These are phyloP conservation scores for Lablab purpureus DNA, from an alignment of 306 rosid genomes.

Conservation along the genomic window DNA sequence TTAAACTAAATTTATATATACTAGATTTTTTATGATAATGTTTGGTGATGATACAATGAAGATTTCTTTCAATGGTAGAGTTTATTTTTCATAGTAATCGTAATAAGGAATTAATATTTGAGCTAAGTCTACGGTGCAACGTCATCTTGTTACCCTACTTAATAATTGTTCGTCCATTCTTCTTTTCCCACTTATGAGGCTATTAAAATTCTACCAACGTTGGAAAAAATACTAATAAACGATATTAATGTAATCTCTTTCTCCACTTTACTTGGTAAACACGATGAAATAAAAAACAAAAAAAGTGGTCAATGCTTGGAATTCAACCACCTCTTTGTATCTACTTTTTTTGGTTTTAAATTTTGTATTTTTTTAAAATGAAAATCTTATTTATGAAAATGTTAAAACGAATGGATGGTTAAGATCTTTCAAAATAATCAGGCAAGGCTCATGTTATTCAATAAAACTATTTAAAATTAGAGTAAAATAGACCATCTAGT, in stretches of 20 bases:
- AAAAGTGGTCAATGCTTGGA: neutral
- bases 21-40: neutral
- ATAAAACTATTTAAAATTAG: no score
- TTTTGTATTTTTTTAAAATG: no score
- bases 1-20: no score
- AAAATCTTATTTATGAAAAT: no score
- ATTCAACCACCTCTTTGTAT: neutral
- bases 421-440: no score
- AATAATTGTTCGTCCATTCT: neutral
- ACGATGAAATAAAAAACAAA: neutral
- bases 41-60: conserved; percentile 2
- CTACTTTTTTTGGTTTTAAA: neutral
- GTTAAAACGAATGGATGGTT: no score
- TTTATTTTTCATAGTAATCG: neutral
- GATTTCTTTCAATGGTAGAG: neutral
- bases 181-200: conserved; percentile 8
- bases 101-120: neutral
- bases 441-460: neutral
- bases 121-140: neutral
- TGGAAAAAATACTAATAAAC: neutral
- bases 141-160: neutral
- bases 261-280: neutral
- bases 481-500: neutral
- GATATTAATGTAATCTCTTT: neutral
- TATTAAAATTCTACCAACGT: neutral